Percentiles rank a stretch among this genome's conserved stretches.
These are phyloP conservation scores for Puccinia hordei DNA, from an alignment of 1,284 basidiomycete species.

Conservation along the genomic window DNA sequence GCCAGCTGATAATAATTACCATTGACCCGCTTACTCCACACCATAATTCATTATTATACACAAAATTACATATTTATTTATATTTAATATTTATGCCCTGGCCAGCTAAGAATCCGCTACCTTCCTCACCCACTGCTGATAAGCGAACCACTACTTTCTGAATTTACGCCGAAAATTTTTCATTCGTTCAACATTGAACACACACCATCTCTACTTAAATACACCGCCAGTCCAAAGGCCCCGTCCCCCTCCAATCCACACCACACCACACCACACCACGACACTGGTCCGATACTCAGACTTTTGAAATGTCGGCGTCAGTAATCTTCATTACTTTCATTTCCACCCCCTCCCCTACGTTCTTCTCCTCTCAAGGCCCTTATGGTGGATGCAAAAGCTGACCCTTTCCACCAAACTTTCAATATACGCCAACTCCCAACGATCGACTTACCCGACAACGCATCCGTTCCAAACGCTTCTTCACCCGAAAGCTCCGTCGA, in stretches of 20 bases:
- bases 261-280: background rate
- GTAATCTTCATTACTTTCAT: background rate
- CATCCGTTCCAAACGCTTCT: background rate
- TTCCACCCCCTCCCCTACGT: background rate
- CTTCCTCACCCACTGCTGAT: background rate
- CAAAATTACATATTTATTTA: background rate
- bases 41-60: background rate
- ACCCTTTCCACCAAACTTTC: background rate
- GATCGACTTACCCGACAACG: background rate
- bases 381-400: background rate
- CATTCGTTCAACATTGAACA: background rate
- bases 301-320: slow-evolving; percentile 32
- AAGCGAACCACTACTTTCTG: background rate
- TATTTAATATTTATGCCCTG: too few relatives aligned
- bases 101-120: too few relatives aligned
- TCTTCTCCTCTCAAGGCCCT: background rate
- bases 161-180: background rate
- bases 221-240: background rate
- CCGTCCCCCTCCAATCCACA: background rate
- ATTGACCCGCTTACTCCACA: too few relatives aligned
- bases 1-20: too few relatives aligned
- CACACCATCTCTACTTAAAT: background rate
- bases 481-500: background rate
- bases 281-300: background rate
- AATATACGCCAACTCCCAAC: background rate